Evolutionary conservation across 2,329 filamentous ascomycete species (phyloP).

Genomic region (Raffaelea ambrosiae): DNA sequence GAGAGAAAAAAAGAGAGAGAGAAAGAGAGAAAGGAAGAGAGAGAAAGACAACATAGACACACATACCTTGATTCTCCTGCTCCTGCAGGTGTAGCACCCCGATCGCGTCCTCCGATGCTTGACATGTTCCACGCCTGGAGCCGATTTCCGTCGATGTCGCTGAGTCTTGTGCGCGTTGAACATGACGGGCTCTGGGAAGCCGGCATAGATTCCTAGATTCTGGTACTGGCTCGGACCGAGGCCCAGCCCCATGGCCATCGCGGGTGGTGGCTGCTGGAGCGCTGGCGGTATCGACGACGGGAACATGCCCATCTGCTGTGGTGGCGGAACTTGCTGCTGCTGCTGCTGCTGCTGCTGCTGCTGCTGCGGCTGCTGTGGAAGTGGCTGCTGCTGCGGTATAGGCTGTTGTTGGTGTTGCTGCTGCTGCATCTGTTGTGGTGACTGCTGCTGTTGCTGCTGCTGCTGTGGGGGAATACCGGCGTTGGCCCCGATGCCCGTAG

Average conservation of each 20-base stretch:
- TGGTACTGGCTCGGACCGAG: conserved; percentile 35
- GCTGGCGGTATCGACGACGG: conserved; percentile 20
- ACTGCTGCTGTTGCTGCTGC: neutral
- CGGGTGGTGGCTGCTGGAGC: conserved; percentile 11
- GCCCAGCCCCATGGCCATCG: conserved; percentile 21
- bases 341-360: conserved; percentile 2
- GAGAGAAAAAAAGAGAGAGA: too few relatives aligned
- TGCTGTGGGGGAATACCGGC: neutral
- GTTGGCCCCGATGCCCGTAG: conserved; percentile 26
- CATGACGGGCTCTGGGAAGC: conserved; percentile 40
- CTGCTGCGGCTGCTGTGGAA: conserved; percentile 5
- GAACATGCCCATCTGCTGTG: conserved; percentile 19
- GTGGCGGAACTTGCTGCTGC: conserved; percentile 2
- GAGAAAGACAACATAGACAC: neutral
- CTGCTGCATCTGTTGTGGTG: neutral
- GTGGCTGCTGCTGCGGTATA: conserved; percentile 2
- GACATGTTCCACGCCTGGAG: conserved; percentile 56
- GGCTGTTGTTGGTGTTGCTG: conserved; percentile 1
- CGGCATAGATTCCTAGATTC: conserved; percentile 39
- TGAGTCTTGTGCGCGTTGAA: conserved; percentile 37
- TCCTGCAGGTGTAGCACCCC: conserved; percentile 86
- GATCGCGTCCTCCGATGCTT: conserved; percentile 92
- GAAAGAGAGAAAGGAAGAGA: too few relatives aligned
- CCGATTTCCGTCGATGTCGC: conserved; percentile 43
- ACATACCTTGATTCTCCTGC: conserved; percentile 70